phyloP scores from a whole-genome alignment of 768 basidiomycete species.

The Suillus subluteus region DNA sequence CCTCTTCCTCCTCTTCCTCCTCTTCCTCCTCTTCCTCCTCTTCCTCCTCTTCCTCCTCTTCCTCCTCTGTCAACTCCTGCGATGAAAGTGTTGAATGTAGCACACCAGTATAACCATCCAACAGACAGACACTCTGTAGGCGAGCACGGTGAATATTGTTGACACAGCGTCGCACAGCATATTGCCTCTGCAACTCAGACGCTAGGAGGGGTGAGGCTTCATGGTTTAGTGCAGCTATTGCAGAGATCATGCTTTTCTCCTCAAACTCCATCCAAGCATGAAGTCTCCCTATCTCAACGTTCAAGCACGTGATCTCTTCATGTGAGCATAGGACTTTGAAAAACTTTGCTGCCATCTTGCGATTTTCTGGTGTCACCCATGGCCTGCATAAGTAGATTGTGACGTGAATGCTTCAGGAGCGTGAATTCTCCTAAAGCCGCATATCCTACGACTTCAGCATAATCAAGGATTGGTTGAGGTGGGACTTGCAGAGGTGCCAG shows the following conservation, averaged over 20 bases:
- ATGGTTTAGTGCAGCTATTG: neutral
- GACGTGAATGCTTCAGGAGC: slow-evolving; percentile 34
- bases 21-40: no score
- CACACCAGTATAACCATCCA: neutral
- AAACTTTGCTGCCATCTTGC: slow-evolving; percentile 28
- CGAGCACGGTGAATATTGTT: slow-evolving; percentile 6
- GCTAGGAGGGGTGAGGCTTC: neutral
- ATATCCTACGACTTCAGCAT: slow-evolving; percentile 23
- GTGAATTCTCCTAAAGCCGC: slow-evolving; percentile 35
- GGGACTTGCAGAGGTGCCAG: slow-evolving; percentile 26
- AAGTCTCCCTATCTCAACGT: slow-evolving; percentile 35
- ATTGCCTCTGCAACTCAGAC: neutral
- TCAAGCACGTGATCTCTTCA: slow-evolving; percentile 35
- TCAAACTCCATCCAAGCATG: slow-evolving; percentile 9
- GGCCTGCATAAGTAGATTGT: slow-evolving; percentile 30
- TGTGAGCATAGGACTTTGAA: slow-evolving; percentile 32
- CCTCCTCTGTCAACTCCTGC: neutral
- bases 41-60: neutral
- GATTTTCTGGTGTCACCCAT: slow-evolving; percentile 44
- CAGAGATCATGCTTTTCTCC: neutral
- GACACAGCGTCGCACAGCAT: neutral
- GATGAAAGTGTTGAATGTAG: neutral
- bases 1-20: no score
- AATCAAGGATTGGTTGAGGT: slow-evolving; percentile 23
- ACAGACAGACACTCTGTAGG: neutral